phyloP scores from a whole-genome alignment of 768 basidiomycete genomes.

The Trametes elegans region DNA sequence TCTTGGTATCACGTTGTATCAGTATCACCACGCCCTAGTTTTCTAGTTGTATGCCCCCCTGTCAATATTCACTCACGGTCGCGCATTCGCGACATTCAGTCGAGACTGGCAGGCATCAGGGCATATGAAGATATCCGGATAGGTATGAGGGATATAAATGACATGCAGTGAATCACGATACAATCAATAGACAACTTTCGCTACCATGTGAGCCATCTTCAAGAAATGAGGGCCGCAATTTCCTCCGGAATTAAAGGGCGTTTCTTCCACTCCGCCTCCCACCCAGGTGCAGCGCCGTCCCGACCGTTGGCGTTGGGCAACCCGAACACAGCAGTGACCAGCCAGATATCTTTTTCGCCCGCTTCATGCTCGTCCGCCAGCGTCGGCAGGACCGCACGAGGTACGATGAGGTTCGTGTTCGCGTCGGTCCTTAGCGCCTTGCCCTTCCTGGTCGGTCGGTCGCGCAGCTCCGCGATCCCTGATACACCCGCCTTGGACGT shows the following conservation, averaged over 20 bases:
- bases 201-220: neutral
- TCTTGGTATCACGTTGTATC: conserved; percentile 11
- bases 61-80: too few species aligned
- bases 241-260: conserved; percentile 42
- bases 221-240: conserved; percentile 26
- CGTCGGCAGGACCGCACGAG: conserved; percentile 67
- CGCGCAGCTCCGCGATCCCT: conserved; percentile 53
- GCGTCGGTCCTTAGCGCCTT: conserved; percentile 64
- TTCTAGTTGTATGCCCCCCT: neutral
- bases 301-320: conserved; percentile 42
- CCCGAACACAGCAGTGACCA: conserved; percentile 66
- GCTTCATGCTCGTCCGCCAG: conserved; percentile 47
- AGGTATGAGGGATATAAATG: too few species aligned
- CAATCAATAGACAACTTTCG: neutral
- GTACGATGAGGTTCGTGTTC: conserved; percentile 67
- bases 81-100: too few species aligned
- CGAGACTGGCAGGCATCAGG: too few species aligned
- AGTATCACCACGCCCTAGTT: neutral
- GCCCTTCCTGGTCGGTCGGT: conserved; percentile 32
- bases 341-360: conserved; percentile 47
- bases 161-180: too few species aligned
- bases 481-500: conserved; percentile 59
- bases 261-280: conserved; percentile 49
- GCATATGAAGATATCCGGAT: too few species aligned
- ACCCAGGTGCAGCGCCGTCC: conserved; percentile 40